Conservation (phyloP, 306 rosid species). For the Echinosophora koreensis region DNA sequence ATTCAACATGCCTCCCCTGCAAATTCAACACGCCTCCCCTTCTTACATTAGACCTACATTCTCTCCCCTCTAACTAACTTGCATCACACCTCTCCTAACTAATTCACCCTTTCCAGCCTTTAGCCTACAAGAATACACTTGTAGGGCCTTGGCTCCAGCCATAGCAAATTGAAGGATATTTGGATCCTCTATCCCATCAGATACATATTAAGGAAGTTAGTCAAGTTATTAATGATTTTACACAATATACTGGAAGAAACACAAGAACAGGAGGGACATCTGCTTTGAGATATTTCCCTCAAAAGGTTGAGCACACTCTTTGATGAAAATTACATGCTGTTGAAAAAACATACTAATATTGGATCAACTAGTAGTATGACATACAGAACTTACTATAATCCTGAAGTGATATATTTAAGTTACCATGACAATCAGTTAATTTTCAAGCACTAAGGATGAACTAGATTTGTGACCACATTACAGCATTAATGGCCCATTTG, state of each 20-base stretch:
- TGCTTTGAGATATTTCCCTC: slow-evolving; percentile 8
- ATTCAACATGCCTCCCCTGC: too few relatives aligned
- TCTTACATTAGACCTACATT: too few relatives aligned
- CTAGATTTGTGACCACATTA: not conserved
- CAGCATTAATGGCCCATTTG: not conserved
- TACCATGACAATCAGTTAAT: not conserved
- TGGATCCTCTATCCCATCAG: not conserved
- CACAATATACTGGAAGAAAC: not conserved
- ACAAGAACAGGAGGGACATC: slow-evolving; percentile 10
- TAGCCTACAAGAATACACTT: too few relatives aligned
- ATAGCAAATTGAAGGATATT: too few relatives aligned
- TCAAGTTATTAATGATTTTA: not conserved
- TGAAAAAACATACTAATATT: slow-evolving; percentile 1
- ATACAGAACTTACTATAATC: not conserved
- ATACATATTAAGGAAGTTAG: not conserved
- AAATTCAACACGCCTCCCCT: too few relatives aligned
- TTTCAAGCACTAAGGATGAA: not conserved
- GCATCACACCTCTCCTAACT: too few relatives aligned
- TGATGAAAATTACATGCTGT: not conserved
- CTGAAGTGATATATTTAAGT: not conserved
- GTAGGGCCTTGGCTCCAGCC: too few relatives aligned
- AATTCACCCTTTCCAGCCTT: too few relatives aligned
- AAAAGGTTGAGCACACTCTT: slow-evolving; percentile 15
- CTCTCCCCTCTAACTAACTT: too few relatives aligned
- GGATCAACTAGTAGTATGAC: not conserved